These are phyloP conservation scores for Solanum pinnatisectum DNA, from an alignment of 257 asterid genomes.

Conservation along the genomic window DNA sequence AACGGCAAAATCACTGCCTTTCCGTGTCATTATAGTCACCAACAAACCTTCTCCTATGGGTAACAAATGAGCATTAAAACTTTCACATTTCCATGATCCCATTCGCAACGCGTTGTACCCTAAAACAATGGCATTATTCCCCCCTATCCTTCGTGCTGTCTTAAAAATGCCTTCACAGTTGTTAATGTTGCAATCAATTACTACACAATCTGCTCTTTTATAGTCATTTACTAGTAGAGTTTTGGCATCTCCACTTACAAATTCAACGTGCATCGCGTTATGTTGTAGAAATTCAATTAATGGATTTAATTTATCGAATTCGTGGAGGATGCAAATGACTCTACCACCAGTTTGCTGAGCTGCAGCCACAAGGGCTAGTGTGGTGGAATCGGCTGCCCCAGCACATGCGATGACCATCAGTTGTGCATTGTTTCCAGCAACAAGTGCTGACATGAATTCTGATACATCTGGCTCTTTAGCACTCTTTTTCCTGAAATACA, in stretches of 20 bases:
- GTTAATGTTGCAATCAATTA: conserved; percentile 44
- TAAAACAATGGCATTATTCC: conserved; percentile 13
- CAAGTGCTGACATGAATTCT: conserved; percentile 68
- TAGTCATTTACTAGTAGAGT: conserved; percentile 18
- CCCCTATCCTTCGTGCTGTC: not conserved
- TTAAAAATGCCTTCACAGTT: conserved; percentile 27
- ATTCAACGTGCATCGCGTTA: conserved; percentile 20
- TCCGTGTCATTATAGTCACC: conserved; percentile 10
- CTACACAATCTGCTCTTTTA: conserved; percentile 42
- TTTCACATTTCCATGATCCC: conserved; percentile 22
- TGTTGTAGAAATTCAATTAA: conserved; percentile 10
- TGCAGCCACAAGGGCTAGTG: conserved; percentile 49
- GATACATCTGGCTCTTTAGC: conserved; percentile 54
- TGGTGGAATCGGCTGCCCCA: conserved; percentile 26
- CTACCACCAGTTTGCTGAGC: conserved; percentile 68
- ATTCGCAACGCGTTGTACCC: conserved; percentile 55
- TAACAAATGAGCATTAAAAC: conserved; percentile 32
- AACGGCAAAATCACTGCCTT: not conserved
- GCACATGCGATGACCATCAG: conserved; percentile 47
- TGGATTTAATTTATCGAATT: conserved; percentile 5
- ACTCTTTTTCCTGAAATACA: conserved; percentile 31
- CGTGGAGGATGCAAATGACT: conserved; percentile 38
- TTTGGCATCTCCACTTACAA: conserved; percentile 39
- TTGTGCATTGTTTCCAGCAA: conserved; percentile 57
- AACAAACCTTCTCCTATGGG: conserved; percentile 61